Evolutionary conservation across 2,329 filamentous ascomycete species (phyloP).

Genomic region (Epichloe baconii): DNA sequence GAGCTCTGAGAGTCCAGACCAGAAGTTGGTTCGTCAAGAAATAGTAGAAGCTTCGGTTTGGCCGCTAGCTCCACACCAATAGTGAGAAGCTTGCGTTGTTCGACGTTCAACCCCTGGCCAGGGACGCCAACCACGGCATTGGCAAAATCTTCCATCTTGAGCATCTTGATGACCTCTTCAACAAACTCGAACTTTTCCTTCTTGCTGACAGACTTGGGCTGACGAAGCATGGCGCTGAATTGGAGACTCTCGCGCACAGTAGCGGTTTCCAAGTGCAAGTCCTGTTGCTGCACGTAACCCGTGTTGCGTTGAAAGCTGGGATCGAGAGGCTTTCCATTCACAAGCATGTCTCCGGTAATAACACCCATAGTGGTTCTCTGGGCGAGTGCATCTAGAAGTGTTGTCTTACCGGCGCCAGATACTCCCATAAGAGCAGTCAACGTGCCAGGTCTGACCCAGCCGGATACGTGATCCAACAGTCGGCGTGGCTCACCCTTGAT

Average conservation of each 20-base stretch:
- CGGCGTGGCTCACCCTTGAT: constrained; percentile 63
- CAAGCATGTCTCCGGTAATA: constrained; percentile 52
- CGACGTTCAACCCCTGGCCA: constrained; percentile 47
- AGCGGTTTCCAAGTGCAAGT: constrained; percentile 42
- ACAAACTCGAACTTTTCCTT: constrained; percentile 49
- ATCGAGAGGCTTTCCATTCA: constrained; percentile 45
- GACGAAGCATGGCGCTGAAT: constrained; percentile 45
- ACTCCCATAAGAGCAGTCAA: constrained; percentile 67
- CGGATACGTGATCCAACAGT: constrained; percentile 65
- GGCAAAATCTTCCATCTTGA: constrained; percentile 54
- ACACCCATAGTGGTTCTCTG: constrained; percentile 46
- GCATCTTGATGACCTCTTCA: constrained; percentile 51
- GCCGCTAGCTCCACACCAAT: constrained; percentile 48
- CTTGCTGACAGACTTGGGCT: constrained; percentile 38
- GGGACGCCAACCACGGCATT: constrained; percentile 52
- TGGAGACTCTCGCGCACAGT: constrained; percentile 41
- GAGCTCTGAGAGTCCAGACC: constrained; percentile 52
- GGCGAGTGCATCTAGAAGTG: constrained; percentile 28
- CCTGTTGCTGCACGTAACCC: constrained; percentile 55
- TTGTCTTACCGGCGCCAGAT: constrained; percentile 32
- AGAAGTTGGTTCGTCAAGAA: constrained; percentile 47
- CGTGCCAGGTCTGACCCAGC: constrained; percentile 83
- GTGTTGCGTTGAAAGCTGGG: constrained; percentile 50
- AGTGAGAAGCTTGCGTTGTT: constrained; percentile 48
- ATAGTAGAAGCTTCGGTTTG: constrained; percentile 44